phyloP scores from a whole-genome alignment of 1,284 basidiomycete species.

The Neonothopanus nambi region DNA sequence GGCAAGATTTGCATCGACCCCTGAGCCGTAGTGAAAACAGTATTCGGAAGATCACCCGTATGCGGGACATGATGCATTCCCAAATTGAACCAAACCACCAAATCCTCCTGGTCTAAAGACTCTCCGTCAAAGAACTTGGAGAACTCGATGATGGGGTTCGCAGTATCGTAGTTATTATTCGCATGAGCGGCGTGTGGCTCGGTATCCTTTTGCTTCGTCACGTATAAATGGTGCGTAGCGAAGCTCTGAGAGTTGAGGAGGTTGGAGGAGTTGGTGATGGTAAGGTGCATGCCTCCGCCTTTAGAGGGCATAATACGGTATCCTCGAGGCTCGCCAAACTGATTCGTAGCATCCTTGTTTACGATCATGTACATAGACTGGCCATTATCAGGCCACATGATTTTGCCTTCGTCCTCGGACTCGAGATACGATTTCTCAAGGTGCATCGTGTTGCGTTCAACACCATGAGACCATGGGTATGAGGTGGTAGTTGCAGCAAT shows the following conservation, averaged over 20 bases:
- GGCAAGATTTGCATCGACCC: constrained; percentile 22
- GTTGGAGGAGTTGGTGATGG: constrained; percentile 17
- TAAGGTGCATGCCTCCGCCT: constrained; percentile 21
- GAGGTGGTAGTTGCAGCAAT: constrained; percentile 16
- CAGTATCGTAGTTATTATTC: constrained; percentile 23
- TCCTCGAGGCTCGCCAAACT: constrained; percentile 21
- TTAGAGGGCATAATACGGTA: constrained; percentile 21
- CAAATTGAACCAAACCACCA: constrained; percentile 14
- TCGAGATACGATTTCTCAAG: constrained; percentile 18
- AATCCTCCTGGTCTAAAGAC: background rate
- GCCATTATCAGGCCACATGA: constrained; percentile 21
- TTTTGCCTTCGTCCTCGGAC: constrained; percentile 19
- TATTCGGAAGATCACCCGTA: constrained; percentile 23
- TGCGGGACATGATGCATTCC: constrained; percentile 25
- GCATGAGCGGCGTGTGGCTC: constrained; percentile 20
- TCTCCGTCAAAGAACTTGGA: constrained; percentile 18
- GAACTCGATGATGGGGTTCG: constrained; percentile 22
- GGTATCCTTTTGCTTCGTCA: constrained; percentile 23
- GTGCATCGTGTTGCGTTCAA: constrained; percentile 20
- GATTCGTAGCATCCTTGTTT: constrained; percentile 19
- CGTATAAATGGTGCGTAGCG: constrained; percentile 19
- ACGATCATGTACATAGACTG: constrained; percentile 22
- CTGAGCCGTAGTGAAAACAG: constrained; percentile 23
- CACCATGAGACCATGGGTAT: constrained; percentile 21
- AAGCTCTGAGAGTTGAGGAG: constrained; percentile 22